Percentiles rank a stretch among this genome's conserved stretches.
Evolutionary conservation across 2,329 filamentous ascomycete species (phyloP).

Genomic region (Aspergillus sp.): DNA sequence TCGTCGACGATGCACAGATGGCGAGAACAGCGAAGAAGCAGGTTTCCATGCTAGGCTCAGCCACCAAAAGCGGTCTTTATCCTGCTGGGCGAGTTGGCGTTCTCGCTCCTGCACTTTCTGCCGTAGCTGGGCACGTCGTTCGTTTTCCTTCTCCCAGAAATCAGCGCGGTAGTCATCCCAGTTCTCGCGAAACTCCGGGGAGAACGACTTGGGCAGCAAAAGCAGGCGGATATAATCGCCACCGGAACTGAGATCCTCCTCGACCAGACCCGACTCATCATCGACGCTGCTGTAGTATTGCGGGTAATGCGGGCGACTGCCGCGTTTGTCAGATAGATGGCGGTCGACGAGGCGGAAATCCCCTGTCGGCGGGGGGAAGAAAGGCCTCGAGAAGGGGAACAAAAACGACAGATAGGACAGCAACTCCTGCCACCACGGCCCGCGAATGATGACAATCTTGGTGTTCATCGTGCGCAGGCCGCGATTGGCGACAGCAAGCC

Average conservation of each 20-base stretch:
- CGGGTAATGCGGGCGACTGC: conserved; percentile 27
- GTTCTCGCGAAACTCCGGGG: conserved; percentile 86
- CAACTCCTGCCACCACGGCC: conserved; percentile 72
- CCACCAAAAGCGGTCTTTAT: conserved; percentile 78
- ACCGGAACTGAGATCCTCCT: conserved; percentile 83
- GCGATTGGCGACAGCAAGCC: conserved; percentile 81
- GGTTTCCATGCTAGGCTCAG: conserved; percentile 49
- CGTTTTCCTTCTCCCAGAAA: conserved; percentile 96
- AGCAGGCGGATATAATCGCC: conserved; percentile 89
- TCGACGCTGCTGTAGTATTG: conserved; percentile 52
- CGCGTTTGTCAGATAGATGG: conserved; percentile 31
- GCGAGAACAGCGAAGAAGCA: conserved; percentile 24
- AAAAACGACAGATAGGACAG: conserved; percentile 66
- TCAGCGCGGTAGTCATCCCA: conserved; percentile 93
- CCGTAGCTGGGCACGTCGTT: conserved; percentile 67
- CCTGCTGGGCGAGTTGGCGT: conserved; percentile 57
- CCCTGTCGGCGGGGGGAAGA: conserved; percentile 56
- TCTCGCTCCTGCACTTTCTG: conserved; percentile 62
- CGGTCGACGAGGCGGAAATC: conserved; percentile 74
- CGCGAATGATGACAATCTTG: conserved; percentile 83
- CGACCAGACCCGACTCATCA: conserved; percentile 55
- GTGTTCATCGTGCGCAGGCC: conserved; percentile 89
- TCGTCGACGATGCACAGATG: conserved; percentile 9
- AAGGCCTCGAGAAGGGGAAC: conserved; percentile 61
- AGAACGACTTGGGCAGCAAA: conserved; percentile 88